Conservation (phyloP, 345 rosid species). For the Citrus sp. region DNA sequence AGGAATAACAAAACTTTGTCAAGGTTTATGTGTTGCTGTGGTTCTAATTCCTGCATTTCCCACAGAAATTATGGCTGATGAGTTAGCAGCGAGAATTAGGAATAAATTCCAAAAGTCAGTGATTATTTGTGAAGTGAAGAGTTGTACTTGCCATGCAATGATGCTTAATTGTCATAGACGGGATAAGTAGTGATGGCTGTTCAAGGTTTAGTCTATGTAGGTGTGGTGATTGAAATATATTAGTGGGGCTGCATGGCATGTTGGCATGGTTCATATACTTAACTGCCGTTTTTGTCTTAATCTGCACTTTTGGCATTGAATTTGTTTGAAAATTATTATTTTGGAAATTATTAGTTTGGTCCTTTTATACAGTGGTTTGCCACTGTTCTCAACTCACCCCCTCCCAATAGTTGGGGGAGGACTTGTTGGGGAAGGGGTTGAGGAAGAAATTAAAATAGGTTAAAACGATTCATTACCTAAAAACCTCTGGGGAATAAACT, state of each 20-base stretch:
- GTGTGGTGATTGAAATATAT: background rate
- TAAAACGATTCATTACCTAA: background rate
- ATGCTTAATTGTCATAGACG: background rate
- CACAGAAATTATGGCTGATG: background rate
- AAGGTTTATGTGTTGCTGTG: background rate
- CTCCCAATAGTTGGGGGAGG: too few relatives aligned
- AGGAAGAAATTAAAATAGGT: too few relatives aligned
- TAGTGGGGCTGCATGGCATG: background rate
- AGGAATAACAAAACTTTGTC: background rate
- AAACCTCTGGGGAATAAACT: background rate
- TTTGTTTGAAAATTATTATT: background rate
- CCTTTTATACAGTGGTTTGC: background rate
- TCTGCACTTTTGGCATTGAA: background rate
- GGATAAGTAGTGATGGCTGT: background rate
- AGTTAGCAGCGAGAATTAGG: background rate
- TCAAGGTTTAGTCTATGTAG: background rate
- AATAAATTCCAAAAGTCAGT: background rate
- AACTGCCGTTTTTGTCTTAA: background rate
- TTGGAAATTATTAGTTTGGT: background rate
- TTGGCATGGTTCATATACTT: background rate
- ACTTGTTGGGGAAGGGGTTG: too few relatives aligned
- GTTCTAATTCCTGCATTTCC: background rate
- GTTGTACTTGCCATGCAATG: background rate
- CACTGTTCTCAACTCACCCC: background rate
- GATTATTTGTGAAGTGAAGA: background rate